Conservation (phyloP, 345 rosid genomes). For the Combretum micranthum region DNA sequence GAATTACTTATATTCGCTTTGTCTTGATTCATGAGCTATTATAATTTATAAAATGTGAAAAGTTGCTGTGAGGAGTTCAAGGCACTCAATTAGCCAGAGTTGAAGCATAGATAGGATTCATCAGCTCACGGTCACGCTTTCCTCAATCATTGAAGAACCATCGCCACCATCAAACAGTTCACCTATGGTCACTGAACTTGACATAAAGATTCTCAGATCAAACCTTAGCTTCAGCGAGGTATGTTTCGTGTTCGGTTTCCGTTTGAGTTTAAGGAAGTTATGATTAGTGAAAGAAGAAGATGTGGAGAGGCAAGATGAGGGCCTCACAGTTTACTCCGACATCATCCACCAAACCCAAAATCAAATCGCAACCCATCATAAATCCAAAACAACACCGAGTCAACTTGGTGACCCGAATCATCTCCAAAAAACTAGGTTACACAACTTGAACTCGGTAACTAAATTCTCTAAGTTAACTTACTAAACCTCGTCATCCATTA, state of each 20-base stretch:
- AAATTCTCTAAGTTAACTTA: too few relatives aligned
- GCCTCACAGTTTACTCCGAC: too few relatives aligned
- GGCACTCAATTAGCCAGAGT: conserved; percentile 57
- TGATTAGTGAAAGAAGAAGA: conserved; percentile 5
- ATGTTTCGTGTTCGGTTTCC: background rate
- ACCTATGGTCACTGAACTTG: conserved; percentile 16
- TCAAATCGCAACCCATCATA: too few relatives aligned
- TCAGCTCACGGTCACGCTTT: conserved; percentile 11
- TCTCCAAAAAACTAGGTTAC: too few relatives aligned
- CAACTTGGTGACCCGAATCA: too few relatives aligned
- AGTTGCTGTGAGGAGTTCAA: conserved; percentile 96
- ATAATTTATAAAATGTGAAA: too few relatives aligned
- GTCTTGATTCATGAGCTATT: too few relatives aligned
- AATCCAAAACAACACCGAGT: too few relatives aligned
- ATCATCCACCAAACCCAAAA: too few relatives aligned
- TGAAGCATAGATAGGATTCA: conserved; percentile 52
- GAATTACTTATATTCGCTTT: too few relatives aligned
- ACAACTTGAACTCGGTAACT: too few relatives aligned
- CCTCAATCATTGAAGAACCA: conserved; percentile 4
- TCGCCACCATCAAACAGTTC: conserved; percentile 4
- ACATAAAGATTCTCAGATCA: conserved; percentile 17
- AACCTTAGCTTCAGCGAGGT: conserved; percentile 6
- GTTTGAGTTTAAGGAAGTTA: conserved; percentile 9
- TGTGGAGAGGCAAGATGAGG: conserved; percentile 12
- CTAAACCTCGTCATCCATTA: too few relatives aligned